Percentiles rank a stretch among this genome's conserved stretches.
These are phyloP conservation scores for Cladosporium velox DNA, from an alignment of 2,329 filamentous ascomycete genomes.

Conservation along the genomic window DNA sequence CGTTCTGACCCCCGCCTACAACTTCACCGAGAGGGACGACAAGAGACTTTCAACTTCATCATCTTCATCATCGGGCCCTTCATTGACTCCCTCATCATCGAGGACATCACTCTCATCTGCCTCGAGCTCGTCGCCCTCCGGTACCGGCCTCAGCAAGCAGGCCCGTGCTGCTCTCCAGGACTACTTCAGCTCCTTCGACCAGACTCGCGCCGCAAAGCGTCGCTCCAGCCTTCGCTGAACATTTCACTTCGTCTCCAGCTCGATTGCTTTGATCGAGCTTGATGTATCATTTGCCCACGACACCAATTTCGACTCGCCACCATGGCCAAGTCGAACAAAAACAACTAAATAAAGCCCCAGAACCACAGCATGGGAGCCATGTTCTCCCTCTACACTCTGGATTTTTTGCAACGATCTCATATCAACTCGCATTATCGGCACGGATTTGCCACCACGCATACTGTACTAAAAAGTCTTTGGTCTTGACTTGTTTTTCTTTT, in stretches of 20 bases:
- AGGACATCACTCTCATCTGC: slow-evolving; percentile 83
- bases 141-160: slow-evolving; percentile 67
- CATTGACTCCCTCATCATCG: slow-evolving; percentile 66
- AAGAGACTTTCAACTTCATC: slow-evolving; percentile 24
- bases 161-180: slow-evolving; percentile 77
- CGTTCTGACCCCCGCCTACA: slow-evolving; percentile 42
- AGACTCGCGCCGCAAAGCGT: slow-evolving; percentile 63
- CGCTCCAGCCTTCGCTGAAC: slow-evolving; percentile 33
- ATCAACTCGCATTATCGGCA: slow-evolving; percentile 3
- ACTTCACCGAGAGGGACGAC: slow-evolving; percentile 49
- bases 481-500: slow-evolving; percentile 1
- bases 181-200: slow-evolving; percentile 88
- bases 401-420: slow-evolving; percentile 1
- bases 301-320: background rate
- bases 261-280: background rate
- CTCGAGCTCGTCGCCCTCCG: slow-evolving; percentile 56
- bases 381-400: slow-evolving; percentile 15
- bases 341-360: slow-evolving; percentile 15
- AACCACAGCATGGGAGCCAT: slow-evolving; percentile 16
- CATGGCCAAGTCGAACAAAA: background rate
- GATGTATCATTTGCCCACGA: background rate
- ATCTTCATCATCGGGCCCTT: slow-evolving; percentile 43
- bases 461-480: slow-evolving; percentile 12
- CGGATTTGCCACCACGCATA: slow-evolving; percentile 12
- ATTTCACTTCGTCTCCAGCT: background rate